Conservation (phyloP, 2,329 filamentous ascomycete genomes). For the Venturia effusa region DNA sequence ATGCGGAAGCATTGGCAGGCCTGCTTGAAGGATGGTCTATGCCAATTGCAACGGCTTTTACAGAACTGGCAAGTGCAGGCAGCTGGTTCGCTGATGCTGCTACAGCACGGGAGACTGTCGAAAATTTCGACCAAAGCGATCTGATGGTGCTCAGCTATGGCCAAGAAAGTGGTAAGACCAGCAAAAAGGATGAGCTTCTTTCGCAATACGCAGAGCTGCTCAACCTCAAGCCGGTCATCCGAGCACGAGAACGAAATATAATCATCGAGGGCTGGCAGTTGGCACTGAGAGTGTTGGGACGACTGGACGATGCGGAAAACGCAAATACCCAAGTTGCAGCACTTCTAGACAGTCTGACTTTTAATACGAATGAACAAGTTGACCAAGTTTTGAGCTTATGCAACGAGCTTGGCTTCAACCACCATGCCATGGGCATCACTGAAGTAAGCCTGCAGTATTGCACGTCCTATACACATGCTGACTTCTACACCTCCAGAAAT, state of each 20-base stretch:
- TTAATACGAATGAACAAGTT: constrained; percentile 60
- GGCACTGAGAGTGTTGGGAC: constrained; percentile 69
- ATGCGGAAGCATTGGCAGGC: constrained; percentile 63
- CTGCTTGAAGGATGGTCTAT: constrained; percentile 73
- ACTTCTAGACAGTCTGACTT: constrained; percentile 61
- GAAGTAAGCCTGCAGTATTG: constrained; percentile 48
- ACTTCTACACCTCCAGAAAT: constrained; percentile 25
- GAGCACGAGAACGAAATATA: constrained; percentile 15
- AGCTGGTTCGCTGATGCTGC: constrained; percentile 58
- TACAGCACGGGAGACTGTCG: constrained; percentile 35
- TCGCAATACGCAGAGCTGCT: constrained; percentile 55
- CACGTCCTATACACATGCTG: not conserved
- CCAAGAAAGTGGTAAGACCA: constrained; percentile 44
- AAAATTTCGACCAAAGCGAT: constrained; percentile 70
- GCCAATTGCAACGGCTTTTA: constrained; percentile 63
- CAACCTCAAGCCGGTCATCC: constrained; percentile 21
- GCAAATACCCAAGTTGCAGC: constrained; percentile 65
- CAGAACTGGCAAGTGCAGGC: constrained; percentile 73
- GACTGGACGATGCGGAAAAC: constrained; percentile 62
- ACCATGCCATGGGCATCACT: constrained; percentile 69
- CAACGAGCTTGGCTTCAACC: constrained; percentile 64
- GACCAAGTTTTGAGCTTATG: constrained; percentile 75
- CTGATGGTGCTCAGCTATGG: constrained; percentile 69
- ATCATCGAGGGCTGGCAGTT: constrained; percentile 71
- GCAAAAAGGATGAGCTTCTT: constrained; percentile 71